Conservation (phyloP, 2,329 filamentous ascomycete genomes). For the Nigrospora osmanthi region DNA sequence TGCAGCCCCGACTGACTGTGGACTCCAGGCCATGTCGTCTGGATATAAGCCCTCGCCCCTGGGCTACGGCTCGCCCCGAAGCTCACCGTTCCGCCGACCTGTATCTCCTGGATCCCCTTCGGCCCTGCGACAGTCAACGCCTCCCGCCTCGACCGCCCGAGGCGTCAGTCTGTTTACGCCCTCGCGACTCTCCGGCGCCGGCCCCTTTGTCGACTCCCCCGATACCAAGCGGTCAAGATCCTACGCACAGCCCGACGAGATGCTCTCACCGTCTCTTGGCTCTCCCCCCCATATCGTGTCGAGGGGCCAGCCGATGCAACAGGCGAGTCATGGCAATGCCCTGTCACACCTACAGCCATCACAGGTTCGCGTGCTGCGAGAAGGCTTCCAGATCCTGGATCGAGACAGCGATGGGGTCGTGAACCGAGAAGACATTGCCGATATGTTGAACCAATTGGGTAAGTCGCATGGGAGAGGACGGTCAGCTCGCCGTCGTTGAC, state of each 20-base stretch:
- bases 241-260: conserved; percentile 8
- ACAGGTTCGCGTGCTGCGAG: conserved; percentile 79
- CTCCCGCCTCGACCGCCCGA: conserved; percentile 53
- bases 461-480: conserved; percentile 9
- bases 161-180: conserved; percentile 33
- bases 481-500: background rate
- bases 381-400: conserved; percentile 91
- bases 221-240: conserved; percentile 21
- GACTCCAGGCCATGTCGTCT: conserved; percentile 41
- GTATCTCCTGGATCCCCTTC: conserved; percentile 60
- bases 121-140: conserved; percentile 55
- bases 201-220: conserved; percentile 28
- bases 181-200: conserved; percentile 30
- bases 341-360: conserved; percentile 70
- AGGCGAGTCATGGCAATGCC: conserved; percentile 40
- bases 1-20: conserved; percentile 6
- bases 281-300: conserved; percentile 27
- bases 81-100: conserved; percentile 55
- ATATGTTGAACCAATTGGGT: conserved; percentile 84
- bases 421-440: conserved; percentile 72
- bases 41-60: conserved; percentile 65
- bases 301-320: conserved; percentile 22
- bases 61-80: conserved; percentile 63
- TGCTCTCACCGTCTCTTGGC: conserved; percentile 13
- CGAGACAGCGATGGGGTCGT: conserved; percentile 79